A percentile compares a stretch with the other conserved stretches of the same genome.
Conservation (phyloP, 805 yeast genomes). For the Candida multigemmis region DNA sequence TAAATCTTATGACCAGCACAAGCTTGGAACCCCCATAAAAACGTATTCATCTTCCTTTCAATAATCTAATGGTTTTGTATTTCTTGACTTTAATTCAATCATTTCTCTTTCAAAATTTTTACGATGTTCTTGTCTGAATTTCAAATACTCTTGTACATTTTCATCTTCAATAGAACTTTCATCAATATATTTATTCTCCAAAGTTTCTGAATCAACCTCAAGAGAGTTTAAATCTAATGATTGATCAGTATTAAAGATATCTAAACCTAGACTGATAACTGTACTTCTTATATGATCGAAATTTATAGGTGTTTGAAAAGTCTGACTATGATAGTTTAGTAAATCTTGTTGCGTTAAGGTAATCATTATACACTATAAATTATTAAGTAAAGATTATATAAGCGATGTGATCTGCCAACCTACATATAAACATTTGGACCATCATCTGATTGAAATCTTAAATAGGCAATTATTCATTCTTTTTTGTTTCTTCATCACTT, state of each 20-base stretch:
- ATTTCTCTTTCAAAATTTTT: slow-evolving; percentile 1
- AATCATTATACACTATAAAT: too few species aligned
- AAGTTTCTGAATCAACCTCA: slow-evolving; percentile 10
- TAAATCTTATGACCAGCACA: too few species aligned
- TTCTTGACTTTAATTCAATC: too few species aligned
- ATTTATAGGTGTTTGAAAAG: too few species aligned
- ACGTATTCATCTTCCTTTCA: too few species aligned
- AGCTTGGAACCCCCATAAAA: too few species aligned
- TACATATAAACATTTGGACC: too few species aligned
- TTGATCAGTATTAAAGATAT: slow-evolving; percentile 2
- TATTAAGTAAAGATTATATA: too few species aligned
- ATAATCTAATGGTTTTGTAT: too few species aligned
- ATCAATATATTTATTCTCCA: slow-evolving; percentile 6
- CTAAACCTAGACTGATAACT: slow-evolving; percentile 1
- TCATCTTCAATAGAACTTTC: slow-evolving; percentile 6
- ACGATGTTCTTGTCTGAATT: background rate
- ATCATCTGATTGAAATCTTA: too few species aligned
- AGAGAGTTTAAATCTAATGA: slow-evolving; percentile 6
- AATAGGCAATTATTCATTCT: slow-evolving; percentile 8
- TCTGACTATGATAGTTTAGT: background rate
- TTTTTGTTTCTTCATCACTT: slow-evolving; percentile 33
- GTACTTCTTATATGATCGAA: too few species aligned
- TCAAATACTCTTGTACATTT: slow-evolving; percentile 7
- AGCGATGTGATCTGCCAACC: too few species aligned
- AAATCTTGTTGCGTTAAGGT: background rate